Evolutionary conservation across 2,329 filamentous ascomycete species (phyloP).

Genomic region (Colletotrichum sp.): DNA sequence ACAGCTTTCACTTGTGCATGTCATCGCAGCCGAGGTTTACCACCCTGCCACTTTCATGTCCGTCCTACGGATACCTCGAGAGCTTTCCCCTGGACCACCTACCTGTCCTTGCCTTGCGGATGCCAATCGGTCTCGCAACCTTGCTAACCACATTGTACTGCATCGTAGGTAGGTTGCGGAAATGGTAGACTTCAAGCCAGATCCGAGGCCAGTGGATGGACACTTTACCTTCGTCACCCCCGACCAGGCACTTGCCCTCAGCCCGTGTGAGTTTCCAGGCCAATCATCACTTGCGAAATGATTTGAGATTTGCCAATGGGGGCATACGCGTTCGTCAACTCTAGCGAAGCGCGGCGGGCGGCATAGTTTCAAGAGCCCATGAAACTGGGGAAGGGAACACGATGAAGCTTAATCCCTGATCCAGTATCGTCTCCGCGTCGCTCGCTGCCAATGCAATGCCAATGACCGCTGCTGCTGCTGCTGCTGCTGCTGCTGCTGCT

Average conservation of each 20-base stretch:
- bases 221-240: not conserved
- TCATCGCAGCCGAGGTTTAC: not conserved
- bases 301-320: not conserved
- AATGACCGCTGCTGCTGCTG: not conserved
- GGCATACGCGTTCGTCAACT: not conserved
- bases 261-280: not conserved
- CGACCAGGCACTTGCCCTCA: not conserved
- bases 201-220: not conserved
- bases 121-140: not conserved
- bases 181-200: not conserved
- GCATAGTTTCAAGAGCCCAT: constrained; percentile 1
- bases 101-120: not conserved
- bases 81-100: not conserved
- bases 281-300: not conserved
- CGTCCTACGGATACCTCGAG: not conserved
- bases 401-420: not conserved
- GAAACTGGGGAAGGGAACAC: not conserved
- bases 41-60: not conserved
- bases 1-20: not conserved
- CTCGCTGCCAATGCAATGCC: not conserved
- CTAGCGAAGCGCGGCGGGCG: not conserved
- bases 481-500: not conserved
- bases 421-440: not conserved
- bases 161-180: not conserved
- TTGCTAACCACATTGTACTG: not conserved